Evolutionary conservation across 192 early-diverging fungal genomes (phyloP).

Genomic region (Coemansia sp.): DNA sequence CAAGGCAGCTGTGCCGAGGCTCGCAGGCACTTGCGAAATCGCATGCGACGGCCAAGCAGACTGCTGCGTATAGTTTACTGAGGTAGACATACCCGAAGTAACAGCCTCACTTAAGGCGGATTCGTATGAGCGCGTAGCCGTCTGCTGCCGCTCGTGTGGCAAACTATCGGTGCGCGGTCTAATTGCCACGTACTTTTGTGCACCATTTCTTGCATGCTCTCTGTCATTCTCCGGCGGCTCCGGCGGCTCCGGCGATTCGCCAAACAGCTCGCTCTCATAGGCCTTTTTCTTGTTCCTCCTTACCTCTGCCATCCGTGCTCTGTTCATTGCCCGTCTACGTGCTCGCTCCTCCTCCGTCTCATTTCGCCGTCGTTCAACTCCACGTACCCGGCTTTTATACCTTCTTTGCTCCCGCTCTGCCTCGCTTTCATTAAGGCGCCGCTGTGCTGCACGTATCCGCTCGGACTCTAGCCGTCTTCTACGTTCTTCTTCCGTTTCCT

Average conservation of each 20-base stretch:
- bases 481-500: conserved; percentile 24
- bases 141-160: no score
- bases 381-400: conserved; percentile 20
- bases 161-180: no score
- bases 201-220: no score
- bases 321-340: conserved; percentile 17
- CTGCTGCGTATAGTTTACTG: no score
- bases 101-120: no score
- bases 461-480: conserved; percentile 21
- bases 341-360: conserved; percentile 32
- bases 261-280: neutral
- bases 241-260: neutral
- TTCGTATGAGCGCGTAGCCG: no score
- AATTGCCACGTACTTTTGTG: no score
- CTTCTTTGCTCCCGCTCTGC: conserved; percentile 16
- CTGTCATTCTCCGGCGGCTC: neutral
- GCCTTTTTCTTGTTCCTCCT: neutral
- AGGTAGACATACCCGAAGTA: no score
- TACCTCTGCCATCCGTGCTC: conserved; percentile 33
- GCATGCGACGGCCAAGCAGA: no score
- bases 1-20: no score
- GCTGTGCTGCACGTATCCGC: conserved; percentile 13
- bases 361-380: conserved; percentile 18
- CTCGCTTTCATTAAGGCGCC: conserved; percentile 21
- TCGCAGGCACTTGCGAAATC: no score